A percentile compares a stretch with the other conserved stretches of the same genome.
These are phyloP conservation scores for Pyrrhoderma lamaoense DNA, from an alignment of 1,284 basidiomycete species.

Conservation along the genomic window DNA sequence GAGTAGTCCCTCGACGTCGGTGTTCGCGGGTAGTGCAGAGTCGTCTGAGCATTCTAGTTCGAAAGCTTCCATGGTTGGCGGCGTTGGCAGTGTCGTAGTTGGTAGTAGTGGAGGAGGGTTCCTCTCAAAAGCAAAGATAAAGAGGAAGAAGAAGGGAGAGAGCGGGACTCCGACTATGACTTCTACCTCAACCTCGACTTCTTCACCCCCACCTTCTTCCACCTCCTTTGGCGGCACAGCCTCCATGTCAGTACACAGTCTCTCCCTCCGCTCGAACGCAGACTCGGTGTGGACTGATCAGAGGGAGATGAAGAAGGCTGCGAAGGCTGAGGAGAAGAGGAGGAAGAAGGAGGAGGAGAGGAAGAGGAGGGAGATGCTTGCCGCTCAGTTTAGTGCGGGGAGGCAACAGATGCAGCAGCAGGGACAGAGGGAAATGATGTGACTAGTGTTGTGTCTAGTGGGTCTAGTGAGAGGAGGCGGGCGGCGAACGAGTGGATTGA, in stretches of 20 bases:
- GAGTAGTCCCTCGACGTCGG: too few relatives aligned
- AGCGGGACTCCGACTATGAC: too few relatives aligned
- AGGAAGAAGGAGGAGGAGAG: constrained; percentile 40
- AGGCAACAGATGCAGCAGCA: constrained; percentile 21
- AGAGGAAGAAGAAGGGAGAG: constrained; percentile 3
- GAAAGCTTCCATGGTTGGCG: not conserved
- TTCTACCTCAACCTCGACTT: too few relatives aligned
- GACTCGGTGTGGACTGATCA: constrained; percentile 4
- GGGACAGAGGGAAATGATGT: constrained; percentile 25
- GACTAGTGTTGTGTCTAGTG: not conserved
- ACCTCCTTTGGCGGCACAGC: not conserved
- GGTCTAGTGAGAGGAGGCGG: constrained; percentile 5
- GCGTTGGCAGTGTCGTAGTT: too few relatives aligned
- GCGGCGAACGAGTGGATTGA: constrained; percentile 18
- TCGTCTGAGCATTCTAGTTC: not conserved
- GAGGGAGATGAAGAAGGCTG: constrained; percentile 23
- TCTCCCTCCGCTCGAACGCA: too few relatives aligned
- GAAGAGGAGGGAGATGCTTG: constrained; percentile 33
- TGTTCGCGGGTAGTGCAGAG: too few relatives aligned
- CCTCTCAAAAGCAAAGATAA: constrained; percentile 5
- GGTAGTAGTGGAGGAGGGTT: not conserved
- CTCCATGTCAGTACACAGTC: not conserved
- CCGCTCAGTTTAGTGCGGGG: constrained; percentile 35
- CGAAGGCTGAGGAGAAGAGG: constrained; percentile 39
- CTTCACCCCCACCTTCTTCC: not conserved